These are phyloP conservation scores for Dothideomycetes sp. DNA, from an alignment of 2,329 filamentous ascomycete genomes.

Conservation along the genomic window DNA sequence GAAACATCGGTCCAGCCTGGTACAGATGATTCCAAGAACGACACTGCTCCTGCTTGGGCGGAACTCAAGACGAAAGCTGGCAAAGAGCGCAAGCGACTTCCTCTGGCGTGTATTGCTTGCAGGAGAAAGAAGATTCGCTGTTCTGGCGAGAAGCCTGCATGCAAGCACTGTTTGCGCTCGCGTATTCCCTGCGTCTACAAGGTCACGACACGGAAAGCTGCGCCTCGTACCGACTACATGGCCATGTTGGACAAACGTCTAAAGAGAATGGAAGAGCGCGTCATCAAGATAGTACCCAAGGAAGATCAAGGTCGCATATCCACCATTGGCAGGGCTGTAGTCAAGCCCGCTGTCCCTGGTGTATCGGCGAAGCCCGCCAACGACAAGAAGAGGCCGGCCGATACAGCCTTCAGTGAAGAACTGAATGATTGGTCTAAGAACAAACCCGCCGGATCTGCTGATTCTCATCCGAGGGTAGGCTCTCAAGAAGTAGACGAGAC, in stretches of 20 bases:
- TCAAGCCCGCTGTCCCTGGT: conserved; percentile 66
- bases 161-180: conserved; percentile 89
- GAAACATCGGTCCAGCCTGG: conserved; percentile 7
- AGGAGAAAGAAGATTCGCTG: conserved; percentile 96
- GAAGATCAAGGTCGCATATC: conserved; percentile 62
- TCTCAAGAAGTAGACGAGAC: conserved; percentile 52
- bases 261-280: conserved; percentile 95
- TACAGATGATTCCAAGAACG: conserved; percentile 18
- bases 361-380: conserved; percentile 46
- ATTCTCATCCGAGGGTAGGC: conserved; percentile 36
- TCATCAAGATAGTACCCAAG: conserved; percentile 91
- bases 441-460: conserved; percentile 2
- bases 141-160: conserved; percentile 93
- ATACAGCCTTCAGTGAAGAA: conserved; percentile 79
- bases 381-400: conserved; percentile 68
- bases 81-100: conserved; percentile 87
- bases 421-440: conserved; percentile 70
- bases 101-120: conserved; percentile 90
- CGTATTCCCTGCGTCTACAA: conserved; percentile 97
- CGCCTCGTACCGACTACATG: conserved; percentile 96
- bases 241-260: conserved; percentile 94
- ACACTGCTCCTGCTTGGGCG: conserved; percentile 37
- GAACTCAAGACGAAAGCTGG: conserved; percentile 60
- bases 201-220: conserved; percentile 86
- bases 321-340: conserved; percentile 66